Evolutionary conservation across 768 basidiomycete genomes (phyloP), one percentile per base, ranked within the genome.

Genomic region (Amanita polypyramis): DNA sequence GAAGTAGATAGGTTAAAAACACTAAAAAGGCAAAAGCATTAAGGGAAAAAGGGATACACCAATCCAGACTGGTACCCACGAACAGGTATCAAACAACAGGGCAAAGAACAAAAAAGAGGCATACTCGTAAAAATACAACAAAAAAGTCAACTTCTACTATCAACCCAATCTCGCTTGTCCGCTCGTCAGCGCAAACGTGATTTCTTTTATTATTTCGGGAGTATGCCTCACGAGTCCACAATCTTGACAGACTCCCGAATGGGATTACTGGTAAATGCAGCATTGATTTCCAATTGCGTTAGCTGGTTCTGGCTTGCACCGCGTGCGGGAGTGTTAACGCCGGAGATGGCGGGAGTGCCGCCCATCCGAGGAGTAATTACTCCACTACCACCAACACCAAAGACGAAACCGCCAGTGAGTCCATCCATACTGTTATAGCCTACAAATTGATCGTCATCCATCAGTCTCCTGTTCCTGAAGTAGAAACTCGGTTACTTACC

Each of bases 351-450:
- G 0, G 84, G 81, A 8, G 82, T 79, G 35, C 70, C 60, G 25
- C 79, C 74, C 59, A 79, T 68, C 17, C 77, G 72, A 0, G 87
- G 86, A 7, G 89, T 89, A 55, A 90, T 90, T 47, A 89, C 65
- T 25, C 86, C 88, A 55, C 83, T 88, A 15, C 87, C 89, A 23
- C 85, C 85, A 5, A 82, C 76, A 8, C 89, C 89, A 55, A 82
- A 92, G 17, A 90, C 80, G 60, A 92, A 91, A 5, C 89, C 89
- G 19, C 87, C 89, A 50, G 80, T 84, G 10, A 92, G 67, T 4
- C 85, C 86, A 61, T 91, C 89, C 70, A 89, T 74, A 15, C 81
- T 74, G 54, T 85, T 85, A 57, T 86, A 91, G 2, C 89, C 88
- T 90, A 51, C 48, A 2, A 45, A 52, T 39, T 21, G 35, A 42